Evolutionary conservation across 2,329 filamentous ascomycete genomes (phyloP).

Genomic region (Byssoonygena ceratinophila): DNA sequence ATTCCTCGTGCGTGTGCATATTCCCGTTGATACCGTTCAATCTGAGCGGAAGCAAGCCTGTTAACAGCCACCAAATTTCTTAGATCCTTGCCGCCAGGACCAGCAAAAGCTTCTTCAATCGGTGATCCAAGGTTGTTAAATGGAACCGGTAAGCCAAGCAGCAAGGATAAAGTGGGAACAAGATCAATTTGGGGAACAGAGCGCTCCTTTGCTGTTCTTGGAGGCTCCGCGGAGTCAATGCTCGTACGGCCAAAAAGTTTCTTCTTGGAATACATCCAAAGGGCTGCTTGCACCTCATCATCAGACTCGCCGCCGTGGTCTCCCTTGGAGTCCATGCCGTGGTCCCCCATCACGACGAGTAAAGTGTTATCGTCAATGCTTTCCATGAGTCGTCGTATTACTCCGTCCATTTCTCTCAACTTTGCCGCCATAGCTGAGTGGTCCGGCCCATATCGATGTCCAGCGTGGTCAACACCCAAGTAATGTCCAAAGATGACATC

Average conservation of each 20-base stretch:
- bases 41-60: constrained; percentile 69
- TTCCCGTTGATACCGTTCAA: constrained; percentile 75
- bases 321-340: constrained; percentile 95
- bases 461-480: constrained; percentile 91
- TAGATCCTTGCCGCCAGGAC: constrained; percentile 53
- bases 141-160: constrained; percentile 84
- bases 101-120: constrained; percentile 86
- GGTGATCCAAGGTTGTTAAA: constrained; percentile 91
- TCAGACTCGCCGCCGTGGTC: constrained; percentile 98
- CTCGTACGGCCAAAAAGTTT: constrained; percentile 70
- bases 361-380: constrained; percentile 74
- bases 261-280: constrained; percentile 97
- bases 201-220: constrained; percentile 58
- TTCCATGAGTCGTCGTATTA: constrained; percentile 61
- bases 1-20: constrained; percentile 66
- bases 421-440: constrained; percentile 88
- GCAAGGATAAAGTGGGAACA: constrained; percentile 77
- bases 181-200: constrained; percentile 83
- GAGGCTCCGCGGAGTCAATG: constrained; percentile 47
- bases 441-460: constrained; percentile 87
- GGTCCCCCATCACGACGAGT: constrained; percentile 94
- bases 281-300: constrained; percentile 82
- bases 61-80: constrained; percentile 67
- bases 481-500: constrained; percentile 93
- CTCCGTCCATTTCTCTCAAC: constrained; percentile 76